Base-by-base conservation (phyloP, 352 stramenopile species). In the Globisporangium echinulatum region DNA sequence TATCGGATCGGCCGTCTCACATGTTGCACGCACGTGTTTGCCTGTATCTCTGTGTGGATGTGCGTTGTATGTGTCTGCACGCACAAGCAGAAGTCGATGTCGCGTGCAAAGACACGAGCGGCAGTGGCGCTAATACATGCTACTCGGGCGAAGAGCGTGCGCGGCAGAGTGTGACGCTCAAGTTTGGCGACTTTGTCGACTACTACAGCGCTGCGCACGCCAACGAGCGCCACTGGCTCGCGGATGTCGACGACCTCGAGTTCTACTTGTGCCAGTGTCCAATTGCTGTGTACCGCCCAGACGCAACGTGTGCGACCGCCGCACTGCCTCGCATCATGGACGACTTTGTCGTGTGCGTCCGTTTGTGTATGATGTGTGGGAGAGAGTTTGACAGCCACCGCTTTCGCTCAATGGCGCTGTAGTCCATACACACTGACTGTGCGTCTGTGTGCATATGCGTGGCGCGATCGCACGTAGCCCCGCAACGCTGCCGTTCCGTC, bases 221-320 rank as follows among this genome's bases (percentile, higher is more conserved):
- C 1, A 73, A 64, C 3, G 52, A 69, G 25, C 14, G 56, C 9
- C 85, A 94, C 64, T 94, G 85, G 85, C 64, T 94, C n/a, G 63
- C 71, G 9, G 70, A 69, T 13, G 75, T 91, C 15, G 75, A 84
- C 42, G 77, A 80, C n/a, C 67, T 94, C 4, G 72, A 92, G 40
- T 92, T 94, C 67, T 93, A 91, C 52, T 59, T 94, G 19, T 88
- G 81, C 36, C 85, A 94, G 54, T 93, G 81, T 47, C 81, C 85
- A 14, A 87, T 92, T 49, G 82, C 71, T 47, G 73, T 89, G 6
- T 56, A 52, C 19, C 76, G 77, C 19, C 69, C 80, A 17, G 73
- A 87, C 61, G 67, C 63, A 8, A 83, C 73, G 8, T 83, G 69
- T 63, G 57, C 60, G 13, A 58, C 64, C 25, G 57, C 79, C 2